Evolutionary conservation across 1,139 yeast genomes (phyloP), one percentile per base, ranked within the genome.

Genomic region (Lodderomyces metapsilosis): DNA sequence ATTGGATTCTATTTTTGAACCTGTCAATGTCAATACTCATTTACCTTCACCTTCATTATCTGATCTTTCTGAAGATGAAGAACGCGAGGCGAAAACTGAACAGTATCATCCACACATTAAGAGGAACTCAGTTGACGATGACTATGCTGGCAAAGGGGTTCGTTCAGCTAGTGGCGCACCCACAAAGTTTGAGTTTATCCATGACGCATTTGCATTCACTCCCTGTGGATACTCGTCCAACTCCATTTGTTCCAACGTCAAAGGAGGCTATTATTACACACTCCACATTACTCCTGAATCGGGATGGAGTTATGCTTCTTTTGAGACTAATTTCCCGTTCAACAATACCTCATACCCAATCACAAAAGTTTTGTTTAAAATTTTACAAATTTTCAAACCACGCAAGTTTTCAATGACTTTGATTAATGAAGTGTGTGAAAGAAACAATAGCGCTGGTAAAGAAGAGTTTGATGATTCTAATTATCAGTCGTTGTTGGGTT

Each of bases 201-300:
- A 83, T 55, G 98, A 91, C 67, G 88, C 96, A 4, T 92, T 89
- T 66, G 84, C 95, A 23, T 92, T 92, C 61, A 72, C 87, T n/a
- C 98, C 98, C 2, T 92, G 98, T 64, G 98, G 98, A 12, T 92
- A 81, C 59, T 88, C 96, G 2, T 87, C 96, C 39, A 92, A 92
- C 62, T 84, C 94, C 21, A 68, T 88, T 37, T 64, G 86, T 40
- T 68, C 78, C 42, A 71, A 66, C 37, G 66, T 69, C 36, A 76
- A 71, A 16, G 76, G 76, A 24, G 77, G 78, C 18, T 78, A 77
- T 59, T 92, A 91, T 67, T 89, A 88, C 59, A 92, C 98, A 13
- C 73, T 91, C 47, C 98, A 92, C 61, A 87, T 92, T 33, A 92
- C 98, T 0, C 98, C 98, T 0, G 98, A 92, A 61, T 62, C 73